Evolutionary conservation across 768 basidiomycete species (phyloP).

Genomic region (Rhizopogon sp.): DNA sequence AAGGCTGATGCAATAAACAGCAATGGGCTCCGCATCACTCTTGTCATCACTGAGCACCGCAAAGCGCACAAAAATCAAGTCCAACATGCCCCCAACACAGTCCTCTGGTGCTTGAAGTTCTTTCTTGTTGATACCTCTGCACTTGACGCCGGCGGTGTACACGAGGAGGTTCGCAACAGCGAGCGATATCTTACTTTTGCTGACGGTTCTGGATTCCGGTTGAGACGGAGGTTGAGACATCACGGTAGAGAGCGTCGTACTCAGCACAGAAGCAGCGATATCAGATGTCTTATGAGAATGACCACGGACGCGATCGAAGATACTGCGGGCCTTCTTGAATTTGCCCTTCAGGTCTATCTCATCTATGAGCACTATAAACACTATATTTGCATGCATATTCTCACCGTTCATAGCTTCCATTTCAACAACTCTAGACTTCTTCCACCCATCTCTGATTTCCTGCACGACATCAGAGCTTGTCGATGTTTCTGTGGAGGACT

Average conservation of each 20-base stretch:
- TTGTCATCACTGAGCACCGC: slow-evolving; percentile 63
- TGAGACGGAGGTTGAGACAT: slow-evolving; percentile 9
- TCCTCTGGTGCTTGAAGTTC: too few species aligned
- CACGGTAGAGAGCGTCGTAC: slow-evolving; percentile 2
- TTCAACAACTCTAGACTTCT: slow-evolving; percentile 23
- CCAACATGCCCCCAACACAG: slow-evolving; percentile 70
- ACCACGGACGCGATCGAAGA: slow-evolving; percentile 38
- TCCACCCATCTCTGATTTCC: slow-evolving; percentile 21
- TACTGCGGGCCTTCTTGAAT: slow-evolving; percentile 33
- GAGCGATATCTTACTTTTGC: slow-evolving; percentile 68
- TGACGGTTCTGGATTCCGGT: slow-evolving; percentile 10
- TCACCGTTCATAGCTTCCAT: slow-evolving; percentile 33
- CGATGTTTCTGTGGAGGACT: slow-evolving; percentile 38
- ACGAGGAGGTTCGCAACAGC: slow-evolving; percentile 73
- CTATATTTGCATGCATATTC: neutral
- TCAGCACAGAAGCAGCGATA: slow-evolving; percentile 6
- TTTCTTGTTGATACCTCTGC: slow-evolving; percentile 83
- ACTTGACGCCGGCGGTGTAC: slow-evolving; percentile 95
- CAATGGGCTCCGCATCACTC: slow-evolving; percentile 61
- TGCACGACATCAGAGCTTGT: slow-evolving; percentile 24
- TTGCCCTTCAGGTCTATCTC: slow-evolving; percentile 34
- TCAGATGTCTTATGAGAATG: slow-evolving; percentile 16
- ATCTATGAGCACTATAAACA: slow-evolving; percentile 1
- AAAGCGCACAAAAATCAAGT: slow-evolving; percentile 82
- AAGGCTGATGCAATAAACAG: slow-evolving; percentile 70